phyloP scores from a whole-genome alignment of 2,329 filamentous ascomycete genomes.

The Rutstroemia sp. region DNA sequence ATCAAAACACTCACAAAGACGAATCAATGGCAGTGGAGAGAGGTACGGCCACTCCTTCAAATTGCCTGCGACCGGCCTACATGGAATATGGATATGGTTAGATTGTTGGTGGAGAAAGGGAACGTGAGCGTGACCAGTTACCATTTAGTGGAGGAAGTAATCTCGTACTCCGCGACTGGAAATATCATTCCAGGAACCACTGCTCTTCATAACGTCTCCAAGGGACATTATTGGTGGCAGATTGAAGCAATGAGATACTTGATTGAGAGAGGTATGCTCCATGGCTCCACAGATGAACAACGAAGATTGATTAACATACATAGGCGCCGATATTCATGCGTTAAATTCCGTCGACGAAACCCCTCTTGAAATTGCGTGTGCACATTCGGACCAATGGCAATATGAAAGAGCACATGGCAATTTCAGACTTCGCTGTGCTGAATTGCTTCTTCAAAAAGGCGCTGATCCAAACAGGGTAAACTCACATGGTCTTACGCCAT shows the following conservation, averaged over 20 bases:
- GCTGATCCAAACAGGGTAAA: conserved; percentile 7
- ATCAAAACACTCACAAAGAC: not conserved
- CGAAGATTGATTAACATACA: not conserved
- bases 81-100: conserved; percentile 32
- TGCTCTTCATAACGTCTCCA: conserved; percentile 13
- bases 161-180: not conserved
- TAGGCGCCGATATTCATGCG: conserved; percentile 20
- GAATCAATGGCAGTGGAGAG: not conserved
- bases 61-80: conserved; percentile 9
- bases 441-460: conserved; percentile 7
- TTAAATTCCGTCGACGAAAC: conserved; percentile 10
- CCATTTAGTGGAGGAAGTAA: not conserved
- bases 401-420: not conserved
- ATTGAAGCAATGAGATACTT: conserved; percentile 17
- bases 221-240: conserved; percentile 12
- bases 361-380: conserved; percentile 11
- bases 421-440: not conserved
- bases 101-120: conserved; percentile 30
- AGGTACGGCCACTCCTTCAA: not conserved
- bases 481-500: not conserved
- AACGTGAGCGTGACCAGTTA: conserved; percentile 28
- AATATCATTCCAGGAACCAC: not conserved
- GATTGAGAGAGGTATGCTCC: conserved; percentile 14
- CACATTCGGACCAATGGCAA: not conserved
- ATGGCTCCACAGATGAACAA: not conserved